Conservation (phyloP, 306 rosid genomes). For the Cicer arietinum region DNA sequence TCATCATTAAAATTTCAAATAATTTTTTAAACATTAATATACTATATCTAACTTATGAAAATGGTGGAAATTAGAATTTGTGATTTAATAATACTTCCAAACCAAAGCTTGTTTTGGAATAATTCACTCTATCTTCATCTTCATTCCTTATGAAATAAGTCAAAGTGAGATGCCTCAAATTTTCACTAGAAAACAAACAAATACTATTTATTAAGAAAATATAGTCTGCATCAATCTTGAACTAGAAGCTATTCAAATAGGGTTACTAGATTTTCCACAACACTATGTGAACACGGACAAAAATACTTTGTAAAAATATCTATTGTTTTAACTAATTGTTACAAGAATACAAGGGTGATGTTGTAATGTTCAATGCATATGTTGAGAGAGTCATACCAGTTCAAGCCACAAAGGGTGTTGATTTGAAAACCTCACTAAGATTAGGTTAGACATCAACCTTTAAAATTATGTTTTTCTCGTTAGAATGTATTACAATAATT, state of each 20-base stretch:
- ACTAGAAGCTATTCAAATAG: slow-evolving; percentile 13
- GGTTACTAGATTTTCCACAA: slow-evolving; percentile 2
- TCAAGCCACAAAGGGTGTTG: not conserved
- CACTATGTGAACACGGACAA: not conserved
- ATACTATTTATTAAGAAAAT: not conserved
- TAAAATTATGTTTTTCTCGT: too few species aligned
- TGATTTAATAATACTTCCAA: slow-evolving; percentile 53
- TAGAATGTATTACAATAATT: too few species aligned
- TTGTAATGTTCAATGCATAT: slow-evolving; percentile 9
- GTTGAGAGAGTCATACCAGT: not conserved
- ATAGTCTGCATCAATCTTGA: slow-evolving; percentile 19
- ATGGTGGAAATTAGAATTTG: too few species aligned
- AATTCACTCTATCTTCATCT: slow-evolving; percentile 31
- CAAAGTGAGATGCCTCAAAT: slow-evolving; percentile 27
- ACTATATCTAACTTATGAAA: too few species aligned
- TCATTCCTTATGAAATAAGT: slow-evolving; percentile 12
- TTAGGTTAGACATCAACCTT: too few species aligned
- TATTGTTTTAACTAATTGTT: not conserved
- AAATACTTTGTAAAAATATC: slow-evolving; percentile 1
- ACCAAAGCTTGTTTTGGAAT: slow-evolving; percentile 39
- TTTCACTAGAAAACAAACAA: slow-evolving; percentile 14
- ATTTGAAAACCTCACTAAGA: too few species aligned
- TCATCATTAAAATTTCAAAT: too few species aligned
- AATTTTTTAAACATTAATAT: too few species aligned
- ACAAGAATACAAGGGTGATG: not conserved